A percentile compares a stretch with the other conserved stretches of the same genome.
Evolutionary conservation across 2,329 filamentous ascomycete species (phyloP).

Genomic region (Phaeosphaeriaceae sp.): DNA sequence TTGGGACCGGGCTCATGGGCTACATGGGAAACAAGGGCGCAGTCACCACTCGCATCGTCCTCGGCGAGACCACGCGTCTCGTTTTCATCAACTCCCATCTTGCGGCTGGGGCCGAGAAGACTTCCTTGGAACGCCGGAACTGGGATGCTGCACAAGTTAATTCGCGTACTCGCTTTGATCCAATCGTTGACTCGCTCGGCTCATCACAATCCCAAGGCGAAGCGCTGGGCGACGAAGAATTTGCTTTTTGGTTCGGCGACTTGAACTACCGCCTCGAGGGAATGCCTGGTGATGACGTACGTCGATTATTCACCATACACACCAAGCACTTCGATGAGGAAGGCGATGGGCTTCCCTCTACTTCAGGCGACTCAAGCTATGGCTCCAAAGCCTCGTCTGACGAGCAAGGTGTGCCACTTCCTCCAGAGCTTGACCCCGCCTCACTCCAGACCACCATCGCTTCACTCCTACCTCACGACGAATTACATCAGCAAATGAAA

Average conservation of each 20-base stretch:
- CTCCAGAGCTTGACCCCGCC: slow-evolving; percentile 72
- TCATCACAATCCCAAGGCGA: slow-evolving; percentile 65
- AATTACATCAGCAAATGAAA: slow-evolving; percentile 77
- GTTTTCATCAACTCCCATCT: slow-evolving; percentile 93
- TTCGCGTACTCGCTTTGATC: slow-evolving; percentile 77
- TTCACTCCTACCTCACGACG: slow-evolving; percentile 88
- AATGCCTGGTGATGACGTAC: slow-evolving; percentile 88
- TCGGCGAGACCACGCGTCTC: slow-evolving; percentile 88
- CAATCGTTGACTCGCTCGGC: slow-evolving; percentile 71
- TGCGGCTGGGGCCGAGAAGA: slow-evolving; percentile 81
- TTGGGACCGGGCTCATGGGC: slow-evolving; percentile 89
- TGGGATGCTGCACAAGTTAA: slow-evolving; percentile 88
- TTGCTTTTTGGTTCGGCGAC: slow-evolving; percentile 96
- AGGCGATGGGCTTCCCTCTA: slow-evolving; percentile 17
- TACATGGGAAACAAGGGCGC: slow-evolving; percentile 98
- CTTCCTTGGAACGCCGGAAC: slow-evolving; percentile 80
- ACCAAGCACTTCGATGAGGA: slow-evolving; percentile 69
- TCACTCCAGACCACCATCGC: slow-evolving; percentile 88
- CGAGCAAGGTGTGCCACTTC: slow-evolving; percentile 44
- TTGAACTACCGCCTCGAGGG: slow-evolving; percentile 92
- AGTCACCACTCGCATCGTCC: slow-evolving; percentile 77
- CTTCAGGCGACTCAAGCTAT: slow-evolving; percentile 27
- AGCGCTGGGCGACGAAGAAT: slow-evolving; percentile 86
- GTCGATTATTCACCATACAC: slow-evolving; percentile 82
- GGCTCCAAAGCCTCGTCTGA: slow-evolving; percentile 23